phyloP scores from a whole-genome alignment of 768 basidiomycete genomes.

The Kwoniella mangroviensis region DNA sequence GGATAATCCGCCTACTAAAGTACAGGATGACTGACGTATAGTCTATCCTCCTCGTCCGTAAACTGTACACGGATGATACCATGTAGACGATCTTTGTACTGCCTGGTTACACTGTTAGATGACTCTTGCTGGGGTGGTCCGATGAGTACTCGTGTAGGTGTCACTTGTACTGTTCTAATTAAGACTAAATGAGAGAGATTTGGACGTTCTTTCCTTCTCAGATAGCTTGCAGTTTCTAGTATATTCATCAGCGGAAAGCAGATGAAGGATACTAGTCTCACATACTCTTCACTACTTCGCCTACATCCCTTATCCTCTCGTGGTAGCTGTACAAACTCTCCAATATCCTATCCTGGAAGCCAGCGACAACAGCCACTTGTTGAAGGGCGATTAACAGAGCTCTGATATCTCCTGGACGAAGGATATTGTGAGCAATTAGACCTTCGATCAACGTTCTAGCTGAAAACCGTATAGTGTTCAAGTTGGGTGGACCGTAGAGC shows the following conservation, averaged over 20 bases:
- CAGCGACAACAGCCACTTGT: slow-evolving; percentile 17
- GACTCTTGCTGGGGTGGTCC: slow-evolving; percentile 53
- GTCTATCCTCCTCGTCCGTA: slow-evolving; percentile 53
- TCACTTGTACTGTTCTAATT: slow-evolving; percentile 48
- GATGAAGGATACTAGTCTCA: slow-evolving; percentile 1
- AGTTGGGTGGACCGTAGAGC: slow-evolving; percentile 30
- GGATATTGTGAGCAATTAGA: slow-evolving; percentile 49
- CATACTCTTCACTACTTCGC: slow-evolving; percentile 42
- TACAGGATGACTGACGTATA: slow-evolving; percentile 37
- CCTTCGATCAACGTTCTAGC: slow-evolving; percentile 51
- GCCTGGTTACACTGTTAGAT: slow-evolving; percentile 53
- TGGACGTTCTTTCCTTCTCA: slow-evolving; percentile 26
- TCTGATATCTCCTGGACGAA: slow-evolving; percentile 37
- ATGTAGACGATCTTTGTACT: slow-evolving; percentile 40
- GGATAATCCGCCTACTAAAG: background rate
- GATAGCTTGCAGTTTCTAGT: slow-evolving; percentile 33
- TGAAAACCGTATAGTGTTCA: slow-evolving; percentile 38
- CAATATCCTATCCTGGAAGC: slow-evolving; percentile 45
- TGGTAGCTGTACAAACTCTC: slow-evolving; percentile 45
- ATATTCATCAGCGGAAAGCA: background rate
- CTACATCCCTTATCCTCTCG: slow-evolving; percentile 47
- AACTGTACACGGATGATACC: slow-evolving; percentile 53
- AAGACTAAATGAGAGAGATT: slow-evolving; percentile 37
- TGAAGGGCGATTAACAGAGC: slow-evolving; percentile 30
- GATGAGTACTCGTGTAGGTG: slow-evolving; percentile 52